These are phyloP conservation scores for Colletotrichum zoysiae DNA, from an alignment of 2,329 filamentous ascomycete genomes.

Conservation along the genomic window DNA sequence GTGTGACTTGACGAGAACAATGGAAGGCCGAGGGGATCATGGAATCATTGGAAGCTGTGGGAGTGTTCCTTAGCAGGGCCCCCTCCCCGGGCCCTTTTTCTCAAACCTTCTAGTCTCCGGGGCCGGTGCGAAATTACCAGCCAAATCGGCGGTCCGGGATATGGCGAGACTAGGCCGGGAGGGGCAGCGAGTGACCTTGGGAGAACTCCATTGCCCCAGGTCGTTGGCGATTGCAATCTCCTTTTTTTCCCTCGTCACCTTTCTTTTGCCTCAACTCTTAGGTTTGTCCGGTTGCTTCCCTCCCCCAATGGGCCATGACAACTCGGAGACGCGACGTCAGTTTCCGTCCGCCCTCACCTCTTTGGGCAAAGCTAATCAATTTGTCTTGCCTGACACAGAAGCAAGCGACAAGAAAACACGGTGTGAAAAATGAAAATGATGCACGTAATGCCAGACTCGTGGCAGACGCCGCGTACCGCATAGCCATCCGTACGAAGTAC, in stretches of 20 bases:
- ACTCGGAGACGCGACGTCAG: conserved; percentile 17
- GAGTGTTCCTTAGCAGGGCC: conserved; percentile 5
- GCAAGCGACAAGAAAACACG: not conserved
- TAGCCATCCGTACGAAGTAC: not conserved
- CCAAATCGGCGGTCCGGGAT: conserved; percentile 32
- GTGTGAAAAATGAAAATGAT: conserved; percentile 15
- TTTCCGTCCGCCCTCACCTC: not conserved
- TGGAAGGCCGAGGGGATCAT: not conserved
- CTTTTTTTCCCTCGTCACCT: conserved; percentile 16
- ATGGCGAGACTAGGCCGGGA: conserved; percentile 27
- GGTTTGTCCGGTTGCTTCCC: not conserved
- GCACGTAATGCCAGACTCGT: conserved; percentile 7
- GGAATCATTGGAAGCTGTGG: conserved; percentile 21
- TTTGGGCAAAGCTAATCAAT: not conserved
- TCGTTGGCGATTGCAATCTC: conserved; percentile 31
- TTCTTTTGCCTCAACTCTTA: conserved; percentile 22
- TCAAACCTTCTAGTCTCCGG: conserved; percentile 4
- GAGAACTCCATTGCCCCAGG: conserved; percentile 6
- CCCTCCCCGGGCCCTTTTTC: not conserved
- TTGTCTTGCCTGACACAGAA: conserved; percentile 10
- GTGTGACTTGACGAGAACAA: not conserved
- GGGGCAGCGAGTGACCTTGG: conserved; percentile 19
- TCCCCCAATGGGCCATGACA: not conserved
- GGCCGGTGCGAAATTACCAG: conserved; percentile 33
- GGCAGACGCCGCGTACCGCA: not conserved